Evolutionary conservation across 2,329 filamentous ascomycete genomes (phyloP), one percentile per base, ranked within the genome.

Genomic region (Shiraia sp.): DNA sequence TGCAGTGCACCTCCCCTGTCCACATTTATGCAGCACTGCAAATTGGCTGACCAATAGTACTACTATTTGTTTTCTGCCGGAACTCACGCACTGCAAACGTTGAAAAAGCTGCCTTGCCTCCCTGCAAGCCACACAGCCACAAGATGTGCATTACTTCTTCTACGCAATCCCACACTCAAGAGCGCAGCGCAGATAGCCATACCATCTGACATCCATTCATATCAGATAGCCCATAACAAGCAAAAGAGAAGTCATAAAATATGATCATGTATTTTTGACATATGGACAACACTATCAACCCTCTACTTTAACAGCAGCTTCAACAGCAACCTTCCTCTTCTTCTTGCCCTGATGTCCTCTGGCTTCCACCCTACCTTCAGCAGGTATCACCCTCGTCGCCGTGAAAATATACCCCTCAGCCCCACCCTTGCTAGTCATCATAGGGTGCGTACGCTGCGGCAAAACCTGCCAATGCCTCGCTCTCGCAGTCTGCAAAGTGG

Each of bases 381-480:
- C 83, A 0, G 93, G 93, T 32, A 92, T 73, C 1, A 93, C 90
- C 54, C 85, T 81, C 65, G 87, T 88, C 0, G 80, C 92, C 19
- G 90, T 92, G 55, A 97, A 90, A 3, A 99, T 67, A 67, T 89
- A 99, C 0, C 93, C 93, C 63, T 97, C 92, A 0, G 90, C 83
- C 1, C 92, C 92, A 14, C 93, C 93, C 28, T 81, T 80, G 26
- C 84, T 84, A 45, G 88, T 96, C 93, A 99, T 99, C 40, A 95
- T 71, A 6, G 93, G 93, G 72, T 99, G 93, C 37, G 93, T 97
- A 39, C 93, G 77, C 1, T 90, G 88, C 0, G 93, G 93, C 32
- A 99, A 70, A 2, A 96, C 91, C 74, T 99, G 93, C 88, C 90
- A 97, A 38, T 82, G 78, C 48, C 87, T 79, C 4, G 87, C 85